Conservation (phyloP, 78 protist genomes). For the Monocercomonoides exilis region DNA sequence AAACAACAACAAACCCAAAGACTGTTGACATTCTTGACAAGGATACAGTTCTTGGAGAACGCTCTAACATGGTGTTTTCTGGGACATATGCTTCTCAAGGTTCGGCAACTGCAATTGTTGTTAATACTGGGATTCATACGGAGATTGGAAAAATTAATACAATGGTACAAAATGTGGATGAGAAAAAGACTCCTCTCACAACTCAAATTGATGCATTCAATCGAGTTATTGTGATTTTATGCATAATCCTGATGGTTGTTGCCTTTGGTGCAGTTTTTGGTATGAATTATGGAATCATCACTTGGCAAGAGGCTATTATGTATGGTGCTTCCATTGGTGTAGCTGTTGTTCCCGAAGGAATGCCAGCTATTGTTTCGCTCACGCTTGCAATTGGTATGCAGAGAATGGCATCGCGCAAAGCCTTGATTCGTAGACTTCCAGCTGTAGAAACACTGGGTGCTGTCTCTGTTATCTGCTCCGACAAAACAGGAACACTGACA, state of each 20-base stretch:
- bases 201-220: background rate
- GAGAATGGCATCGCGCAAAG: conserved; percentile 64
- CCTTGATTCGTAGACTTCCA: conserved; percentile 61
- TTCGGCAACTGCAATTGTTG: background rate
- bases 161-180: no score
- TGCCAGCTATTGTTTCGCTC: conserved; percentile 77
- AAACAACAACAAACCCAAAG: background rate
- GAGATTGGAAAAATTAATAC: background rate
- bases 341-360: conserved; percentile 67
- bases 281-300: background rate
- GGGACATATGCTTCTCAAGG: background rate
- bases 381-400: conserved; percentile 67
- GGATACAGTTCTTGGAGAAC: background rate
- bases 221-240: background rate
- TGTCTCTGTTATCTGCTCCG: conserved; percentile 69
- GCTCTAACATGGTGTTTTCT: conserved; percentile 15
- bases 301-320: background rate
- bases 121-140: background rate
- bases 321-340: background rate
- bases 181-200: conserved; percentile 25
- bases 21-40: background rate
- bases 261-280: background rate
- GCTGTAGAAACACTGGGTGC: conserved; percentile 93
- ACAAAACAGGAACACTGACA: conserved; percentile 96
- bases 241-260: background rate